Percentiles rank a stretch among this genome's conserved stretches.
phyloP scores from a whole-genome alignment of 257 asterid species.

The Ehretia macrophylla region DNA sequence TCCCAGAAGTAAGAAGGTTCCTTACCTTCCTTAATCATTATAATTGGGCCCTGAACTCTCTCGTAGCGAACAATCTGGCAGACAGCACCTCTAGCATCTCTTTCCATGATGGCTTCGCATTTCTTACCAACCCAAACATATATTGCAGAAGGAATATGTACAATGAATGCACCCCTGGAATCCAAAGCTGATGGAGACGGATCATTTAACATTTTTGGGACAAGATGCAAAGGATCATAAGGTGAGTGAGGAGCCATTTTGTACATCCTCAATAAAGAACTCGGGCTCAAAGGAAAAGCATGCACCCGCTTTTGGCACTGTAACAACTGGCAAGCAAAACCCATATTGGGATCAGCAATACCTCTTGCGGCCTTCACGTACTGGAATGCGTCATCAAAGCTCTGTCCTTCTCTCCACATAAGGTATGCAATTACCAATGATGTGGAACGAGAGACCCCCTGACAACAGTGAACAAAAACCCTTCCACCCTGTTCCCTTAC shows the following conservation, averaged over 20 bases:
- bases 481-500: conserved; percentile 44
- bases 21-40: conserved; percentile 34
- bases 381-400: conserved; percentile 50
- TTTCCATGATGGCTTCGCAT: conserved; percentile 40
- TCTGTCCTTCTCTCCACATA: conserved; percentile 56
- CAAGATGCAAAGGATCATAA: conserved; percentile 50
- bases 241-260: conserved; percentile 50
- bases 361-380: conserved; percentile 52
- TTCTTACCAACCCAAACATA: conserved; percentile 48
- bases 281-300: conserved; percentile 48
- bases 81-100: conserved; percentile 47
- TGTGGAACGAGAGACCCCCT: conserved; percentile 50
- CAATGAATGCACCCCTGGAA: conserved; percentile 48
- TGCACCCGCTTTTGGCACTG: conserved; percentile 53
- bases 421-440: conserved; percentile 48
- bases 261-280: conserved; percentile 40
- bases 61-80: conserved; percentile 52
- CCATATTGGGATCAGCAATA: conserved; percentile 55
- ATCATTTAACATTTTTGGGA: conserved; percentile 43
- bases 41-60: conserved; percentile 41
- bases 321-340: conserved; percentile 48
- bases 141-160: conserved; percentile 39
- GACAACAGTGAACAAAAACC: conserved; percentile 53
- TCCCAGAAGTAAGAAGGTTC: conserved; percentile 46
- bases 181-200: conserved; percentile 44